Percentiles rank a stretch among this genome's conserved stretches.
Conservation (phyloP, 306 rosid genomes). For the Acacia acuminata region DNA sequence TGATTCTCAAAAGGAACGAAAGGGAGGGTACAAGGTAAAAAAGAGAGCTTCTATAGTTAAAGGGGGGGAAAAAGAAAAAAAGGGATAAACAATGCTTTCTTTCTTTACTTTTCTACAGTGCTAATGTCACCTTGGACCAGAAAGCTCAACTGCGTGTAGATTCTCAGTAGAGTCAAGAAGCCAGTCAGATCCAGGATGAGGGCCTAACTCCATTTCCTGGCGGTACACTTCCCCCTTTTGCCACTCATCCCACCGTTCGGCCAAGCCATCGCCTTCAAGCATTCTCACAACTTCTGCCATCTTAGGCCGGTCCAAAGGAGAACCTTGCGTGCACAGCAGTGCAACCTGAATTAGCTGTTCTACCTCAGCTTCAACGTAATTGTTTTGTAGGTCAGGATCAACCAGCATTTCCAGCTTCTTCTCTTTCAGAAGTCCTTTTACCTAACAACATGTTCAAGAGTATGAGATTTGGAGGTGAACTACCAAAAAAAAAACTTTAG, state of each 20-base stretch:
- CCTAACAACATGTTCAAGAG: slow-evolving; percentile 45
- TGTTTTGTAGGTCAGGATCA: slow-evolving; percentile 89
- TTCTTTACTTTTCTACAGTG: slow-evolving; percentile 36
- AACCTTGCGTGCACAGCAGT: slow-evolving; percentile 95
- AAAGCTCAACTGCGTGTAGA: slow-evolving; percentile 94
- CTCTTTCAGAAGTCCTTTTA: slow-evolving; percentile 92
- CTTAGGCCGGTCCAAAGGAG: slow-evolving; percentile 96
- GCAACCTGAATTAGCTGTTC: slow-evolving; percentile 98
- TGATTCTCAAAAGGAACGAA: slow-evolving; percentile 21
- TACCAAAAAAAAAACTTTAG: not conserved
- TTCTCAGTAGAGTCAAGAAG: slow-evolving; percentile 94
- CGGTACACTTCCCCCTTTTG: slow-evolving; percentile 93
- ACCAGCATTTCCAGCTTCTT: slow-evolving; percentile 90
- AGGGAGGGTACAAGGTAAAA: not conserved
- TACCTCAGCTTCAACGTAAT: slow-evolving; percentile 86
- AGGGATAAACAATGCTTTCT: slow-evolving; percentile 48
- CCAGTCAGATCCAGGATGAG: slow-evolving; percentile 96
- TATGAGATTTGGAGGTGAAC: not conserved
- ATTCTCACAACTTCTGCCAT: slow-evolving; percentile 98
- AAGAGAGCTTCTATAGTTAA: slow-evolving; percentile 33
- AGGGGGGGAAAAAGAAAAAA: slow-evolving; percentile 42
- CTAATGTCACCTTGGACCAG: slow-evolving; percentile 96
- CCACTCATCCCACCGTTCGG: slow-evolving; percentile 99
- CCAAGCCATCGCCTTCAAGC: slow-evolving; percentile 99
- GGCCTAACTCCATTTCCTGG: slow-evolving; percentile 88